A percentile compares a stretch with the other conserved stretches of the same genome.
Conservation (phyloP, 1,284 basidiomycete genomes). For the Trichosporon coremiiforme region DNA sequence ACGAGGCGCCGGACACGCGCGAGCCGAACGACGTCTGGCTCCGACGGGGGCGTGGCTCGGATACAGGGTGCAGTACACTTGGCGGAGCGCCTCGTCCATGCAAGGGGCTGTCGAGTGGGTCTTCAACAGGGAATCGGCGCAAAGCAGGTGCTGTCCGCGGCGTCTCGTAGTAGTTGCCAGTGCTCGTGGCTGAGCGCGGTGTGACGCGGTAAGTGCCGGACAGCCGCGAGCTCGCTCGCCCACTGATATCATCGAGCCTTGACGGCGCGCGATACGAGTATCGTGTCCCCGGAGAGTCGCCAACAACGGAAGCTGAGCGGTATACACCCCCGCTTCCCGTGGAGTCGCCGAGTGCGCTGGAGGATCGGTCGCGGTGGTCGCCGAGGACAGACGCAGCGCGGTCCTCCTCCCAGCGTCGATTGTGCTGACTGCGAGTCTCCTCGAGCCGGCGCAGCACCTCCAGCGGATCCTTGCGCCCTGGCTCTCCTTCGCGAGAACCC, state of each 20-base stretch:
- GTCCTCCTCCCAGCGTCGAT: constrained; percentile 46
- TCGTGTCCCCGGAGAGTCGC: constrained; percentile 18
- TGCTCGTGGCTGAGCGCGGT: constrained; percentile 16
- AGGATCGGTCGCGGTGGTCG: not conserved
- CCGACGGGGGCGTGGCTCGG: constrained; percentile 23
- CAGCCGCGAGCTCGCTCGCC: not conserved
- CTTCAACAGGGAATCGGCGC: constrained; percentile 23
- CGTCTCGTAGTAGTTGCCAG: constrained; percentile 41
- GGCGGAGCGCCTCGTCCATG: constrained; percentile 26
- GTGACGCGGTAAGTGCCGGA: constrained; percentile 9
- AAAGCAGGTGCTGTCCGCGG: constrained; percentile 32
- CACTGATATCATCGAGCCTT: constrained; percentile 23
- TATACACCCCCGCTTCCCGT: not conserved
- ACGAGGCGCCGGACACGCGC: constrained; percentile 19
- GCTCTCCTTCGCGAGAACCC: constrained; percentile 29
- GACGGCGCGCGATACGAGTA: constrained; percentile 21
- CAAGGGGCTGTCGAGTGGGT: constrained; percentile 29
- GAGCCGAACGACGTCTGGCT: constrained; percentile 28
- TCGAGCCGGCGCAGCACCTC: constrained; percentile 47
- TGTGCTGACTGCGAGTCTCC: constrained; percentile 39
- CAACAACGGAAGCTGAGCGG: constrained; percentile 26
- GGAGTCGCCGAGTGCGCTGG: constrained; percentile 3
- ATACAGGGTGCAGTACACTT: not conserved
- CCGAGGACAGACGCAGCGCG: constrained; percentile 21
- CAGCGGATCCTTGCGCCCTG: constrained; percentile 44